phyloP scores from a whole-genome alignment of 345 rosid species.

The Noccaea bulbosa region DNA sequence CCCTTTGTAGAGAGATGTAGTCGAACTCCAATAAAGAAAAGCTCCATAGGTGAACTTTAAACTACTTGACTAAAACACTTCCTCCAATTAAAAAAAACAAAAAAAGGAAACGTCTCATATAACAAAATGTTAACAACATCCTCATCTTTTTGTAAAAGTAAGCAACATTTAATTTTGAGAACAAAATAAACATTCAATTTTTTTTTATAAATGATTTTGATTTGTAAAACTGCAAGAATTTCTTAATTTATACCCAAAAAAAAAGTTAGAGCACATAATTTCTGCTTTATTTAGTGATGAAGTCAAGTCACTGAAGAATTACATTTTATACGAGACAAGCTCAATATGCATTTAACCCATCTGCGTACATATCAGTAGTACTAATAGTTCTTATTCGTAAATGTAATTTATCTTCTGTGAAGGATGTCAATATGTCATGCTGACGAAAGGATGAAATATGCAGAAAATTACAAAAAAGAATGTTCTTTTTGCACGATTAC shows the following conservation, averaged over 20 bases:
- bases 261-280: neutral
- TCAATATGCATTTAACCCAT: neutral
- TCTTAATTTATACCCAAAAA: neutral
- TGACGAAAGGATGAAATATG: slow-evolving; percentile 30
- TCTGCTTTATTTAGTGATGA: neutral
- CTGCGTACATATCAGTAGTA: slow-evolving; percentile 3
- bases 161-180: neutral
- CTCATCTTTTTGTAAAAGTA: neutral
- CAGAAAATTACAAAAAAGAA: slow-evolving; percentile 15
- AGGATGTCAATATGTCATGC: slow-evolving; percentile 44
- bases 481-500: slow-evolving; percentile 16
- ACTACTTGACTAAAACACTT: too few relatives aligned
- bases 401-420: slow-evolving; percentile 18
- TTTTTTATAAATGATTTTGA: neutral
- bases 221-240: neutral
- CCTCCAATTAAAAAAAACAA: too few relatives aligned
- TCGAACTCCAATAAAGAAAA: too few relatives aligned
- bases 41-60: too few relatives aligned
- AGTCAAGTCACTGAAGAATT: neutral
- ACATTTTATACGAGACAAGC: neutral
- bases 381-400: neutral
- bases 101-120: neutral
- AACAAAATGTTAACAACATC: slow-evolving; percentile 10
- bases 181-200: neutral
- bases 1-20: too few relatives aligned